Percentiles rank a stretch among this genome's conserved stretches.
Evolutionary conservation across 2,329 filamentous ascomycete species (phyloP).

Genomic region (Cladosporium sphaerospermum): DNA sequence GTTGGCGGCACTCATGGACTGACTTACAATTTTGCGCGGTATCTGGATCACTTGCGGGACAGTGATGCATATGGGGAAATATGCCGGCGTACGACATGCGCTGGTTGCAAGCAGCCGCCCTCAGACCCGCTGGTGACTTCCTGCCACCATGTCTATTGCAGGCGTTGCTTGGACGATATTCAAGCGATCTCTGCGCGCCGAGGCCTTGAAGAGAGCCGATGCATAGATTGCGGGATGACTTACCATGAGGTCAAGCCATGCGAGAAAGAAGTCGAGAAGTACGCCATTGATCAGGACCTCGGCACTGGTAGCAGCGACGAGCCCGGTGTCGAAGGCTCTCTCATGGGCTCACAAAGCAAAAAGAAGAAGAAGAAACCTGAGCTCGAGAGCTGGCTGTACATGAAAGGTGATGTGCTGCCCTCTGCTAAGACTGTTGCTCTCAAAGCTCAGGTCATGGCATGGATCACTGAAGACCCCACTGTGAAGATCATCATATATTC

Average conservation of each 20-base stretch:
- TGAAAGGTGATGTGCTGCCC: constrained; percentile 35
- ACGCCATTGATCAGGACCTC: neutral
- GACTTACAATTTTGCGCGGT: neutral
- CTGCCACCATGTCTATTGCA: constrained; percentile 54
- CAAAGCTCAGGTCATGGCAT: constrained; percentile 42
- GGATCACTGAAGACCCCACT: constrained; percentile 37
- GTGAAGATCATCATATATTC: constrained; percentile 57
- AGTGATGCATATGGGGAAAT: neutral
- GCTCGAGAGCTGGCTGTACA: constrained; percentile 33
- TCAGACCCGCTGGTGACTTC: constrained; percentile 39
- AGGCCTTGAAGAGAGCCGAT: constrained; percentile 23
- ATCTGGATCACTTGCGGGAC: neutral
- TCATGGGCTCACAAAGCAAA: neutral
- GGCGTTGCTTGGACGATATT: constrained; percentile 38
- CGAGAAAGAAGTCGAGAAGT: neutral
- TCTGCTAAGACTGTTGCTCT: constrained; percentile 42
- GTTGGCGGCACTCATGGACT: neutral
- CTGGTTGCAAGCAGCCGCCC: constrained; percentile 37
- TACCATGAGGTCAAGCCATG: constrained; percentile 23
- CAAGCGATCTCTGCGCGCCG: constrained; percentile 24
- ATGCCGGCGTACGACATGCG: constrained; percentile 33
- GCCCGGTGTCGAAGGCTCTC: neutral
- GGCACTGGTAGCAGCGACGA: neutral
- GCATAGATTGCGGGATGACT: constrained; percentile 30
- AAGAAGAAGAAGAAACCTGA: constrained; percentile 17